Conservation (phyloP, 331 rosid species). For the Telfairia occidentalis region DNA sequence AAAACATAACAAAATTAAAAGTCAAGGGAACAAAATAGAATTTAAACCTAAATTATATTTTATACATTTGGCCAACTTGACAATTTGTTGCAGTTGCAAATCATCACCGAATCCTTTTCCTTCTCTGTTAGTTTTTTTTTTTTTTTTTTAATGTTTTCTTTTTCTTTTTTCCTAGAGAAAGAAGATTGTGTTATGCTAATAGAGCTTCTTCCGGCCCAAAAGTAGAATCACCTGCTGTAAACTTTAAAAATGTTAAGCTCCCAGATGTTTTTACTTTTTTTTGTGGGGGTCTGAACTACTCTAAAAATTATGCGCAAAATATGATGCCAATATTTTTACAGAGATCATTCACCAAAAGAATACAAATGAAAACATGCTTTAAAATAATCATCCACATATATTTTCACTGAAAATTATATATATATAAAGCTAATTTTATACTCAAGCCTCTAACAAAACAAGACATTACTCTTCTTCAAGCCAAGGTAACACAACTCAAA, state of each 20-base stretch:
- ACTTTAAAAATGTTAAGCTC: too few species aligned
- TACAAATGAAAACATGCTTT: neutral
- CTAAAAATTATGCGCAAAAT: too few species aligned
- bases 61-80: neutral
- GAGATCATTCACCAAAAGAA: too few species aligned
- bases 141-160: neutral
- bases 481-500: neutral
- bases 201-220: neutral
- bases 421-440: neutral
- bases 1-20: too few species aligned
- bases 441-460: neutral
- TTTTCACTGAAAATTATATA: too few species aligned
- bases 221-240: neutral
- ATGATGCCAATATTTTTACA: too few species aligned
- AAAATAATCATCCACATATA: neutral
- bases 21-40: too few species aligned
- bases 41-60: neutral
- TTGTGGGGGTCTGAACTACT: too few species aligned
- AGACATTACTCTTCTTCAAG: neutral
- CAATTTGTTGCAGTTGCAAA: neutral
- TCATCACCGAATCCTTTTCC: neutral
- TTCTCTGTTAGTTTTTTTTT: neutral
- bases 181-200: too few species aligned
- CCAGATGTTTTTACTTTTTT: too few species aligned
- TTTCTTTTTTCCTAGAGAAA: neutral